Evolutionary conservation across 805 yeast species (phyloP), one percentile per base, ranked within the genome.

Genomic region (Hanseniaspora hatyaiensis): DNA sequence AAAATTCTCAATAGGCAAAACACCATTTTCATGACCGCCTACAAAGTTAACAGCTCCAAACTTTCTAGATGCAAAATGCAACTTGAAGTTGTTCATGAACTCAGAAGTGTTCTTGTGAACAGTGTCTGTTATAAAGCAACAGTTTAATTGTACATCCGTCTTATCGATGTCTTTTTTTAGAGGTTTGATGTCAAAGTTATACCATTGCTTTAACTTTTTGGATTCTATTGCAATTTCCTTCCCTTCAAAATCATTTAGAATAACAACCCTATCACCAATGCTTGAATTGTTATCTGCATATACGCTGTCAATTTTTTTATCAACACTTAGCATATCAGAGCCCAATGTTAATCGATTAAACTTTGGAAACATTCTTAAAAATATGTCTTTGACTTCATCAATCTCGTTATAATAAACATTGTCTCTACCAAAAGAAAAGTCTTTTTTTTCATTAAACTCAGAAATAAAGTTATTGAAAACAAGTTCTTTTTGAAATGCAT

Each of bases 371-470:
- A 45, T 2, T 47, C 47, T 4, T 9, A 37, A 40, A 47, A 63
- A 43, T 0, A 60, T 56, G 13, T 53, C 46, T 12, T 48, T 43
- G 16, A 62, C 49, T n/a, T 41, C 40, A 8, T 55, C 34, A 2
- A 64, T 62, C 13, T 49, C 37, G 13, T 23, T 26, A 24, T 37
- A 45, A 19, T 28, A 45, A 2, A 18, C 20, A 16, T 43, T 43
- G 23, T 43, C 47, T 16, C 30, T 13, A 1, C 34, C 37, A 37
- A 36, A 37, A 3, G 15, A 6, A 6, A 16, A 6, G n/a, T 30
- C 38, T 8, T 74, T 78, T 8, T 82, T 82, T 37, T 76, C 70
- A 16, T 77, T 75, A 40, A 75, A 55, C 37, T 65, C 66, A 37
- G 72, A 69, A 56, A 80, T 65, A 37, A 71, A 65, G 43, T 73